Evolutionary conservation across 2,329 filamentous ascomycete genomes (phyloP).

Genomic region (Trichoderma hamatum): DNA sequence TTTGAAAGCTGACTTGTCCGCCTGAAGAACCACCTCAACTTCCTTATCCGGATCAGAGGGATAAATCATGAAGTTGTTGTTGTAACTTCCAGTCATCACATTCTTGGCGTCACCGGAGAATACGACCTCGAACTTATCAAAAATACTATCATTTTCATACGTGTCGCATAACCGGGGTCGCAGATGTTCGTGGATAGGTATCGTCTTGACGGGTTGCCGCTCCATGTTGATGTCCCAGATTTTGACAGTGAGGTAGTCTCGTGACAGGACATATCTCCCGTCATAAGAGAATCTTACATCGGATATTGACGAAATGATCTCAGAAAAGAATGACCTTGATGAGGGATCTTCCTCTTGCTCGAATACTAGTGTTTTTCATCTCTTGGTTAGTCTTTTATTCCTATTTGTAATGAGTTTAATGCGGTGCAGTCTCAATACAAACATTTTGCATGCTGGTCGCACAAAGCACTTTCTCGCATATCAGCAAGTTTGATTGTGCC

Average conservation of each 20-base stretch:
- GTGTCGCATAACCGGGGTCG: conserved; percentile 94
- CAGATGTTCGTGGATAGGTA: conserved; percentile 97
- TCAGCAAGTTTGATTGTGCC: conserved; percentile 98
- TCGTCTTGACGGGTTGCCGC: conserved; percentile 94
- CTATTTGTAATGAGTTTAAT: background rate
- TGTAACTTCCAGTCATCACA: conserved; percentile 99
- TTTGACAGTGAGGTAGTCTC: conserved; percentile 98
- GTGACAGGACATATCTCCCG: conserved; percentile 93
- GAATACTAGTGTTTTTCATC: conserved; percentile 67
- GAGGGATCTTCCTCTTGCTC: conserved; percentile 98
- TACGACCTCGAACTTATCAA: conserved; percentile 99
- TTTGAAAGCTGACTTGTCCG: conserved; percentile 99
- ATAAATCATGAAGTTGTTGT: conserved; percentile 99
- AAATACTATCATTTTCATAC: conserved; percentile 99
- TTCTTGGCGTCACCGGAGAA: conserved; percentile 98
- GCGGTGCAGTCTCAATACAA: conserved; percentile 34
- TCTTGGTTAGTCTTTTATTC: background rate
- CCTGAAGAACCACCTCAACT: conserved; percentile 94
- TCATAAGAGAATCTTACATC: conserved; percentile 97
- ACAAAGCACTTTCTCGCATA: conserved; percentile 95
- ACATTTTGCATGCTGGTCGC: conserved; percentile 96
- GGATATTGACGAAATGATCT: conserved; percentile 99
- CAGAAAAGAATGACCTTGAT: conserved; percentile 97
- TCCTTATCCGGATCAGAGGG: conserved; percentile 95
- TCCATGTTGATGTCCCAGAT: conserved; percentile 99